These are phyloP conservation scores for Rhodotorula diobovata DNA, from an alignment of 768 basidiomycete genomes.

Conservation along the genomic window DNA sequence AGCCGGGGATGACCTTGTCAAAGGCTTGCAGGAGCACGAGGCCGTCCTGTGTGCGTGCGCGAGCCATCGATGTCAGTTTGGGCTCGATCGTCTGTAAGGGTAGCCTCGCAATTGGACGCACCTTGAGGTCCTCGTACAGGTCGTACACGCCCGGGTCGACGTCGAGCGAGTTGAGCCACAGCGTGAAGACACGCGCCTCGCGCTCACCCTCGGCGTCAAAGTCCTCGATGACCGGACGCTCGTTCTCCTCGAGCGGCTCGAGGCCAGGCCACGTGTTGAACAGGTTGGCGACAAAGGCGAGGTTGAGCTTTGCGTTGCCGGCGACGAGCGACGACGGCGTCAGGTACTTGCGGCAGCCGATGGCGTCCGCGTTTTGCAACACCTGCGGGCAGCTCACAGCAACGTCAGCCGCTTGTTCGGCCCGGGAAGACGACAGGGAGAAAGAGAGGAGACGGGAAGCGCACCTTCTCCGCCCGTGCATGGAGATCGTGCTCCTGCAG, in stretches of 20 bases:
- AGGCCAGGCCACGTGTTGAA: slow-evolving; percentile 98
- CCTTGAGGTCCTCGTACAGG: slow-evolving; percentile 90
- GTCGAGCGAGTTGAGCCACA: slow-evolving; percentile 96
- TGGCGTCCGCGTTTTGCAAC: slow-evolving; percentile 84
- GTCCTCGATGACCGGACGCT: slow-evolving; percentile 90
- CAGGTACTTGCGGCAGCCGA: slow-evolving; percentile 93
- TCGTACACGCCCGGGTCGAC: slow-evolving; percentile 96
- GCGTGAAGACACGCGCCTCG: slow-evolving; percentile 93
- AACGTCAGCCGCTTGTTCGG: too few species aligned
- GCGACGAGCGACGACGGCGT: slow-evolving; percentile 83
- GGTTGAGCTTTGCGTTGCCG: slow-evolving; percentile 94
- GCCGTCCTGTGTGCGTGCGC: slow-evolving; percentile 56
- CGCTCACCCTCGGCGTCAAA: slow-evolving; percentile 99
- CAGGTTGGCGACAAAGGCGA: slow-evolving; percentile 95
- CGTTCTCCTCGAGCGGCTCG: slow-evolving; percentile 85
- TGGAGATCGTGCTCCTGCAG: slow-evolving; percentile 77
- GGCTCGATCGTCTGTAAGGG: background rate
- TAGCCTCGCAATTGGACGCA: slow-evolving; percentile 24
- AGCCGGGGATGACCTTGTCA: slow-evolving; percentile 88
- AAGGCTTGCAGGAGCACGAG: slow-evolving; percentile 88
- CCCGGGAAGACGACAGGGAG: background rate
- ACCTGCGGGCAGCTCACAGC: too few species aligned
- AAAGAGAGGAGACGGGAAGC: slow-evolving; percentile 10
- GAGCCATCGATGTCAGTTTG: background rate
- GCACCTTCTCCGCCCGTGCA: slow-evolving; percentile 75